Percentiles rank a stretch among this genome's conserved stretches.
phyloP scores from a whole-genome alignment of 202 grass and related monocot genomes.

The Zoysia matrella region DNA sequence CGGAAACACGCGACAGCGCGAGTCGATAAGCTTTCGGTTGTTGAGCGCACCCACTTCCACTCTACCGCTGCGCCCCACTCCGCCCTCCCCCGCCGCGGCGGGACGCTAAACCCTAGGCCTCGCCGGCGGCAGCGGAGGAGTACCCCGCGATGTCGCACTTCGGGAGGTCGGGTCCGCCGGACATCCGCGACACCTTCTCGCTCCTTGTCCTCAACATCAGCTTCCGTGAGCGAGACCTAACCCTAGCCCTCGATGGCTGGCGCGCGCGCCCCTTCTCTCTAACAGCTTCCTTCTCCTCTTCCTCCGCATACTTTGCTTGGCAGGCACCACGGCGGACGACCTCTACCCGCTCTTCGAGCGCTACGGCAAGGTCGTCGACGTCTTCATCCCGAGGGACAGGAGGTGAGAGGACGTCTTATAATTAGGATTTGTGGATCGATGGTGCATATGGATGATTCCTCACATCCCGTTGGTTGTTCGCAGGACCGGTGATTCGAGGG shows the following conservation, averaged over 20 bases:
- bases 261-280: not conserved
- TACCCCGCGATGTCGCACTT: slow-evolving; percentile 67
- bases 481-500: slow-evolving; percentile 73
- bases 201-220: slow-evolving; percentile 93
- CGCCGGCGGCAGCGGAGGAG: not conserved
- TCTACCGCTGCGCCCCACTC: not conserved
- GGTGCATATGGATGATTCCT: not conserved
- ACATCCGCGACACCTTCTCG: slow-evolving; percentile 77
- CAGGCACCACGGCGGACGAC: slow-evolving; percentile 82
- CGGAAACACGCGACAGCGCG: not conserved
- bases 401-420: slow-evolving; percentile 39
- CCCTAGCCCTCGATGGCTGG: slow-evolving; percentile 11
- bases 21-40: slow-evolving; percentile 38
- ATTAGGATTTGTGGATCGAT: not conserved
- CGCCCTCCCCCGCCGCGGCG: not conserved
- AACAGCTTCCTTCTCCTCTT: not conserved
- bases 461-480: not conserved
- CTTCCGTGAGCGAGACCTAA: slow-evolving; percentile 65
- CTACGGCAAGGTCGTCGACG: slow-evolving; percentile 85
- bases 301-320: not conserved
- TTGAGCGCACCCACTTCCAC: slow-evolving; percentile 13
- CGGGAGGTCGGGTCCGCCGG: slow-evolving; percentile 75
- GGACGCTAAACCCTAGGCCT: slow-evolving; percentile 58
- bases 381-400: slow-evolving; percentile 81
- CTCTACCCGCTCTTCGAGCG: slow-evolving; percentile 78